phyloP scores from a whole-genome alignment of 2,329 filamentous ascomycete species.

The Aspergillus jensenii region DNA sequence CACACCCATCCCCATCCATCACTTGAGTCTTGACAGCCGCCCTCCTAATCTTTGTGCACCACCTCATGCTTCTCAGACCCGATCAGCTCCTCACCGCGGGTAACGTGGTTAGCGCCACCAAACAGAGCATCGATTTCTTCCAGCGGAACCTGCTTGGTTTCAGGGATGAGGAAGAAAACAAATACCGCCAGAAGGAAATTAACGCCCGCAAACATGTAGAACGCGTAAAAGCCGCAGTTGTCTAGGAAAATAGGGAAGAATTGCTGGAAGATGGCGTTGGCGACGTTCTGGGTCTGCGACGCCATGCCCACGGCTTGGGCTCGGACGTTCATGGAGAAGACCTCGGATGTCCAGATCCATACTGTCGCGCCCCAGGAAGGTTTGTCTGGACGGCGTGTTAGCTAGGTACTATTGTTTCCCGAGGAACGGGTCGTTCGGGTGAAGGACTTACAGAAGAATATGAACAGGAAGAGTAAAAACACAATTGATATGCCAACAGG shows the following conservation, averaged over 20 bases:
- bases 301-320: constrained; percentile 70
- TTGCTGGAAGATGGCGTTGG: constrained; percentile 67
- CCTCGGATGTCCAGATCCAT: constrained; percentile 70
- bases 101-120: constrained; percentile 38
- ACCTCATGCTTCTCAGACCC: constrained; percentile 22
- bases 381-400: constrained; percentile 53
- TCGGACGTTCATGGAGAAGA: constrained; percentile 72
- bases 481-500: constrained; percentile 68
- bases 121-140: constrained; percentile 42
- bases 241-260: constrained; percentile 69
- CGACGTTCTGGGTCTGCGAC: constrained; percentile 61
- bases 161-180: constrained; percentile 53
- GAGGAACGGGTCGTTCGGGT: background rate
- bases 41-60: constrained; percentile 1
- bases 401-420: constrained; percentile 4
- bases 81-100: constrained; percentile 33
- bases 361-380: constrained; percentile 68
- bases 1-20: background rate
- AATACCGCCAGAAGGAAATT: constrained; percentile 52
- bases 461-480: constrained; percentile 66
- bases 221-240: constrained; percentile 57
- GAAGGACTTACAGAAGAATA: constrained; percentile 42
- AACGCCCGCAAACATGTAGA: constrained; percentile 56
- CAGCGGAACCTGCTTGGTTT: constrained; percentile 48
- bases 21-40: background rate